phyloP scores from a whole-genome alignment of 306 rosid species.

The Delonix regia region DNA sequence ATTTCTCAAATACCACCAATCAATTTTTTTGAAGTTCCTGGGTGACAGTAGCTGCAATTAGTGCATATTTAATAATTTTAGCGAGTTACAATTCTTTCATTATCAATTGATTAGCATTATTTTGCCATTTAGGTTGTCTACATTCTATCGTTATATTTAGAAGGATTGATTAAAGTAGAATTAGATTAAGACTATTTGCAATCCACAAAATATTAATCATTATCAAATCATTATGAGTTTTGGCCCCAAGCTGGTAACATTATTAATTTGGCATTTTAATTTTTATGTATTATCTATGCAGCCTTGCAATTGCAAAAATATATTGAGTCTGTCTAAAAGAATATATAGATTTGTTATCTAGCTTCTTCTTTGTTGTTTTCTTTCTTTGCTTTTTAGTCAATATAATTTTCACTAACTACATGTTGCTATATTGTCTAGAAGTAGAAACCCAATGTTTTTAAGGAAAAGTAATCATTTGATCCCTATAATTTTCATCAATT shows the following conservation, averaged over 20 bases:
- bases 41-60: no score
- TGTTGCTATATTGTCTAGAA: no score
- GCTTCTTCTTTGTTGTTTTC: not conserved
- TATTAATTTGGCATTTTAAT: conserved; percentile 27
- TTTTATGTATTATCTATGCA: conserved; percentile 45
- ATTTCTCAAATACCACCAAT: no score
- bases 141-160: conserved; percentile 5
- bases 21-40: no score
- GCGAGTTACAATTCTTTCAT: no score
- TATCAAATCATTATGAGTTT: conserved; percentile 3
- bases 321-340: conserved; percentile 81
- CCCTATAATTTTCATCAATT: no score
- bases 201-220: not conserved
- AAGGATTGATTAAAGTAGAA: conserved; percentile 24
- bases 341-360: conserved; percentile 66
- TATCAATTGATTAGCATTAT: conserved; percentile 7
- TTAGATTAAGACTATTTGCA: not conserved
- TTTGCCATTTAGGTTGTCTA: conserved; percentile 6
- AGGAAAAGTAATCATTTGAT: no score
- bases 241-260: conserved; percentile 18
- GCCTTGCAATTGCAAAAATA: conserved; percentile 82
- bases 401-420: conserved; percentile 39
- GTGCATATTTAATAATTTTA: no score
- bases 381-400: conserved; percentile 21
- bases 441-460: no score